Conservation (phyloP, 2,329 filamentous ascomycete genomes). For the Pestalotiopsis sp. region DNA sequence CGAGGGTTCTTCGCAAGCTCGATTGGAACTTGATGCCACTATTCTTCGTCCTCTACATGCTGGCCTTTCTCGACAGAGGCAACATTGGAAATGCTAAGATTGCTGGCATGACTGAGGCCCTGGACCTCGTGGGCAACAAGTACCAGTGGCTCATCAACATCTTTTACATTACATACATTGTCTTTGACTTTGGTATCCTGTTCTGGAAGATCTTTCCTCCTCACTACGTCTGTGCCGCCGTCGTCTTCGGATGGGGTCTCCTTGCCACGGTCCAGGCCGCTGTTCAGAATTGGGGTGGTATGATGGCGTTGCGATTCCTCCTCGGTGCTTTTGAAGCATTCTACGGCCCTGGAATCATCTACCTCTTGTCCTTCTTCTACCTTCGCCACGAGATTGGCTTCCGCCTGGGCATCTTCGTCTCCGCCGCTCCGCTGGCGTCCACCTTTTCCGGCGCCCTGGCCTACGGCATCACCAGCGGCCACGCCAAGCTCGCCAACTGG, state of each 20-base stretch:
- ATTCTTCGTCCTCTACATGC: slow-evolving; percentile 4
- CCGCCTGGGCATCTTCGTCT: slow-evolving; percentile 49
- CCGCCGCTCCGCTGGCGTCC: slow-evolving; percentile 32
- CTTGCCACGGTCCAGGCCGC: slow-evolving; percentile 50
- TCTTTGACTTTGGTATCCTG: slow-evolving; percentile 49
- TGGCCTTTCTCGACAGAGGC: slow-evolving; percentile 27
- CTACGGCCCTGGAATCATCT: slow-evolving; percentile 34
- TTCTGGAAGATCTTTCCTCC: slow-evolving; percentile 48
- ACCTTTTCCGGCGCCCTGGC: slow-evolving; percentile 24
- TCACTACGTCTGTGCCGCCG: slow-evolving; percentile 50
- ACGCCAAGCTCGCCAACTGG: slow-evolving; percentile 18
- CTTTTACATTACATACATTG: slow-evolving; percentile 66
- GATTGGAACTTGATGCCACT: slow-evolving; percentile 1
- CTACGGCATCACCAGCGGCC: slow-evolving; percentile 19
- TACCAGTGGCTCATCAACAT: slow-evolving; percentile 64
- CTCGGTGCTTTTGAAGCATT: slow-evolving; percentile 51
- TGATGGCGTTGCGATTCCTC: slow-evolving; percentile 48
- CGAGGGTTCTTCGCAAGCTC: background rate
- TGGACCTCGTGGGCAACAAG: slow-evolving; percentile 49
- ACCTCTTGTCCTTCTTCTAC: slow-evolving; percentile 56
- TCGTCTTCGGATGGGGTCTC: slow-evolving; percentile 55
- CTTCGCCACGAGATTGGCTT: slow-evolving; percentile 48
- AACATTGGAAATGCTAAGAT: slow-evolving; percentile 66
- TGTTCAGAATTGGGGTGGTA: slow-evolving; percentile 40
- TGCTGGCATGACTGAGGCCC: slow-evolving; percentile 63